Conservation (phyloP, 78 protist species). For the Corallochytrium limacisporum region DNA sequence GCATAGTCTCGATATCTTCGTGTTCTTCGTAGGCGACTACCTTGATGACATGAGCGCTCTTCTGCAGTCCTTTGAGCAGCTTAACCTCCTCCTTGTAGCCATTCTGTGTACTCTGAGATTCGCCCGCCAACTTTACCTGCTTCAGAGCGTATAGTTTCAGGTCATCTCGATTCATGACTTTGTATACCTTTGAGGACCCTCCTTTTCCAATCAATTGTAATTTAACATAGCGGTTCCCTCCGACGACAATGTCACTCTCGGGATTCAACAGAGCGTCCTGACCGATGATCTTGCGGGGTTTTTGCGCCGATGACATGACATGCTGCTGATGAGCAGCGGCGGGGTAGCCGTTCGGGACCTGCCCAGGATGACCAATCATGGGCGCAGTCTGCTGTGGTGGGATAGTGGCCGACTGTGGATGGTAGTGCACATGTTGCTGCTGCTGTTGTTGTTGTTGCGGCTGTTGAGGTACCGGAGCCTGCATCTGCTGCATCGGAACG, state of each 20-base stretch:
- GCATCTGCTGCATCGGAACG: too few species aligned
- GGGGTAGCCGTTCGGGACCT: too few species aligned
- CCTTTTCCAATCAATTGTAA: constrained; percentile 64
- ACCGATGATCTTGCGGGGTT: too few species aligned
- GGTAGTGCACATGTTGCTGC: too few species aligned
- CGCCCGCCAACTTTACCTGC: constrained; percentile 21
- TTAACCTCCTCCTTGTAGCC: constrained; percentile 61
- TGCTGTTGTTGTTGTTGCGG: too few species aligned
- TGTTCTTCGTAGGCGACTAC: constrained; percentile 49
- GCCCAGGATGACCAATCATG: too few species aligned
- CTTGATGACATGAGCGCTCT: constrained; percentile 26
- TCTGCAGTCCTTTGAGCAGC: constrained; percentile 39
- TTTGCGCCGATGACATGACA: too few species aligned
- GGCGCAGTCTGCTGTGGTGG: too few species aligned
- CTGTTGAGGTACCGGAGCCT: too few species aligned
- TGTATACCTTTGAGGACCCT: constrained; percentile 32
- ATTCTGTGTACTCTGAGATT: constrained; percentile 17
- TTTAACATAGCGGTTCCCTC: constrained; percentile 19
- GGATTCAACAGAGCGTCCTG: too few species aligned
- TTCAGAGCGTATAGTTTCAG: neutral
- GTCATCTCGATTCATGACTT: neutral
- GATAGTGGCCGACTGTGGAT: too few species aligned
- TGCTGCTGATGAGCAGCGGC: too few species aligned
- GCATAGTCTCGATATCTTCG: neutral
- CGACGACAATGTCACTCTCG: constrained; percentile 30